A percentile compares a stretch with the other conserved stretches of the same genome.
Conservation (phyloP, 345 rosid genomes). For the Excoecaria cochinchinensis region DNA sequence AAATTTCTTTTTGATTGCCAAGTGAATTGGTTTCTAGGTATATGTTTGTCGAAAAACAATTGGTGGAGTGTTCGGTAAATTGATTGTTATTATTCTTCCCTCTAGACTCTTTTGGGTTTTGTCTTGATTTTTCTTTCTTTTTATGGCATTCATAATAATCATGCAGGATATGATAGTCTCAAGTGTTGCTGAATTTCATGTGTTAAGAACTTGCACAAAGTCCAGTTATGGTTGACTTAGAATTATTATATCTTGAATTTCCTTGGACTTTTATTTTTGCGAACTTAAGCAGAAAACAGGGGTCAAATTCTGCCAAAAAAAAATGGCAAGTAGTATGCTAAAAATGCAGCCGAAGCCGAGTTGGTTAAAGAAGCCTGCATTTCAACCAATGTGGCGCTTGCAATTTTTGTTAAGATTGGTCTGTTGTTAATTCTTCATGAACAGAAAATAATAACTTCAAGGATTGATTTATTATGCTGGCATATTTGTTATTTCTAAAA, state of each 20-base stretch:
- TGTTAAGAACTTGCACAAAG: neutral
- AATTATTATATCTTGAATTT: neutral
- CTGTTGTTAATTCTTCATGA: too few relatives aligned
- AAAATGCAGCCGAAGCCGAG: too few relatives aligned
- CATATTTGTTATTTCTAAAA: too few relatives aligned
- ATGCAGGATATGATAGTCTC: neutral
- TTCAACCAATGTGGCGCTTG: too few relatives aligned
- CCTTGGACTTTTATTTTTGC: neutral
- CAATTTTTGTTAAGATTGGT: too few relatives aligned
- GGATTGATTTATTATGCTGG: too few relatives aligned
- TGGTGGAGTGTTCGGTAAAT: neutral
- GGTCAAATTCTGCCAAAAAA: too few relatives aligned
- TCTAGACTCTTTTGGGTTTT: neutral
- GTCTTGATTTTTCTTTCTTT: too few relatives aligned
- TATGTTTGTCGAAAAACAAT: neutral
- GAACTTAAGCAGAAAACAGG: too few relatives aligned
- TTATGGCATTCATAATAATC: neutral
- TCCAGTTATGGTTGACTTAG: neutral
- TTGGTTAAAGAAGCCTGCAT: too few relatives aligned
- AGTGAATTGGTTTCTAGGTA: constrained; percentile 11
- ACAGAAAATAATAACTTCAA: too few relatives aligned
- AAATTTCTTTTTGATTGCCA: neutral
- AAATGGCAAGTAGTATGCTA: too few relatives aligned
- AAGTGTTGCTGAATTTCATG: neutral
- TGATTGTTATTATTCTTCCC: neutral